Evolutionary conservation across 2,329 filamentous ascomycete species (phyloP), one percentile per base, ranked within the genome.

Genomic region (Ophiostoma sp.): DNA sequence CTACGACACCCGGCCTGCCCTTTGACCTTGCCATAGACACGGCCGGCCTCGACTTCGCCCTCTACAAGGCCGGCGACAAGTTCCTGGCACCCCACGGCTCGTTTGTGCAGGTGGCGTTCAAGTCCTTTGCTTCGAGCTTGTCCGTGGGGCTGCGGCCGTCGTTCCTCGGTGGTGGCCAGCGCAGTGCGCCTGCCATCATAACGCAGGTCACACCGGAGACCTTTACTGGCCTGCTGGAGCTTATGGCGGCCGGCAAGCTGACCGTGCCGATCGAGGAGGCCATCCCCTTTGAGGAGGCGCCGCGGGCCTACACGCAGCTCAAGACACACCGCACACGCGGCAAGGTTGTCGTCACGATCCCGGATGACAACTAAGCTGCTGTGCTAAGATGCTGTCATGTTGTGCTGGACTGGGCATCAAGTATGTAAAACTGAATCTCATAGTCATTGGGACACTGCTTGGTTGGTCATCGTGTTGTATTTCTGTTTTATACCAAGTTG

Each of bases 11-110:
- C n/a, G 64, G 65, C 1, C 47, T 41, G 9, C 62, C 70, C 1
- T 76, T 74, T 41, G 75, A 75, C 40, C 67, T 74, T 0, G 71
- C 72, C n/a, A 64, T 76, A n/a, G 76, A 77, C 71, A 73, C 73
- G 38, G 71, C 73, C 7, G 75, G 74, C 9, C 41, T 38, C 2
- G 65, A 64, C 38, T 45, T 69, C n/a, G 70, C 49, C 14, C 69
- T 76, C 9, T 76, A 74, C 69, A 70, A 72, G 45, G 66, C 67
- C 6, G 70, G 71, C 38, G 60, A 71, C 45, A 7, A 62, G 9
- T 74, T 70, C 45, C 66, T 76, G 44, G 72, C 68, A 14, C 69
- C 70, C 1, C 66, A 42, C 4, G 74, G 70, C 12, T 70, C 62
- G 11, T 76, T 72, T 44, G 68, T 74, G 16, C 72, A 73, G 68